Evolutionary conservation across 176 grass and related monocot species (phyloP).

Genomic region (Canna indica): DNA sequence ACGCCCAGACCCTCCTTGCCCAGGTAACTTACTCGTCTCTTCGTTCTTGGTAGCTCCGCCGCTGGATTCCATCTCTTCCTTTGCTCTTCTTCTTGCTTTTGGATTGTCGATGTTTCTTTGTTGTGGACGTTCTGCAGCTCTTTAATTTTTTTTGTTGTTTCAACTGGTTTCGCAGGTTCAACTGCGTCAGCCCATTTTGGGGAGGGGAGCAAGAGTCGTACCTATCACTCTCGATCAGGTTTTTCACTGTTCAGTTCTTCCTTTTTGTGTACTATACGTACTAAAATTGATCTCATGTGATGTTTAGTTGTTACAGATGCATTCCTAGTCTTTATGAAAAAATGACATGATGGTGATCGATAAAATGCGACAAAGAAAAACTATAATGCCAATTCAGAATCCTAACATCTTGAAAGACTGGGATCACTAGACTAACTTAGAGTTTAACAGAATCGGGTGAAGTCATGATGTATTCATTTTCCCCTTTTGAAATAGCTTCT

Average conservation of each 20-base stretch:
- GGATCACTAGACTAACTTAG: background rate
- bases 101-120: constrained; percentile 7
- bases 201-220: constrained; percentile 78
- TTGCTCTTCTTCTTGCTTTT: constrained; percentile 6
- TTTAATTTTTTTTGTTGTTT: background rate
- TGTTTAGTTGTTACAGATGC: background rate
- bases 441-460: background rate
- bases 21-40: constrained; percentile 29
- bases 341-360: background rate
- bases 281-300: too few relatives aligned
- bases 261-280: background rate
- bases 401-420: background rate
- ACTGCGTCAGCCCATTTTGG: constrained; percentile 55
- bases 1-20: constrained; percentile 64
- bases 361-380: background rate
- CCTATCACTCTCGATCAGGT: constrained; percentile 96
- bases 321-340: background rate
- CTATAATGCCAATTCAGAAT: background rate
- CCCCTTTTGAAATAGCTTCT: background rate
- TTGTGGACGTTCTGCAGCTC: background rate
- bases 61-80: background rate
- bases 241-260: background rate
- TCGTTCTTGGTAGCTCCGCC: background rate
- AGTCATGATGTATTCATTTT: background rate
- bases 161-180: constrained; percentile 42